Evolutionary conservation across 176 grass and related monocot genomes (phyloP), one percentile per base, ranked within the genome.

Genomic region (Eleusine coracana): DNA sequence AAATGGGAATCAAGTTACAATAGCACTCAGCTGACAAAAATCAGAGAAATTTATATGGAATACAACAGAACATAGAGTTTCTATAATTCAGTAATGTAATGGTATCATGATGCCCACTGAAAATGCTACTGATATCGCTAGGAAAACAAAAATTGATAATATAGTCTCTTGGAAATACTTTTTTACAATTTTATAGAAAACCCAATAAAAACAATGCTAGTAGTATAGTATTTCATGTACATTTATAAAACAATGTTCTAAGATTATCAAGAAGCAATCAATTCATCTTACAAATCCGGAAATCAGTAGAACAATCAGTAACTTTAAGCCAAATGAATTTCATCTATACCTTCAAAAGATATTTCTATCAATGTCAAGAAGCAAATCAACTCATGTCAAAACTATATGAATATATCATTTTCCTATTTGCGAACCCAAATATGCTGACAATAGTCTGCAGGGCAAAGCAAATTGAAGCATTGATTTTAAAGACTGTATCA

Each of bases 281-380:
- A 72, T 45, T 54, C 7, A 16, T 16, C 28, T 79, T 41, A 54
- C 31, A 76, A 23, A 70, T 38, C 38, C 29, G 70, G 9, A 70
- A 76, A 70, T 9, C 18, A 74, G 31, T n/a, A 65, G 20, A 83
- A 83, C 5, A 10, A 73, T 73, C 80, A 21, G 37, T 39, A 41
- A 75, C 25, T 9, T 15, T 62, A 17, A 15, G 31, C 39, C 13
- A 61, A 42, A 16, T 83, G 6, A 5, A 65, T 25, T 54, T 15
- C 1, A 13, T 27, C 11, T 46, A 37, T 2, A 14, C 66, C 77
- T 71, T 71, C 55, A 59, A 40, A 86, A 54, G 27, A 10, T 25
- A 45, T 44, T 56, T 20, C 29, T 31, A 79, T 48, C 14, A 39
- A 74, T 68, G 29, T 68, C 42, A 56, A 68, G 61, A 73, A 73